Evolutionary conservation across 1,284 basidiomycete species (phyloP), one percentile per base, ranked within the genome.

Genomic region (Marasmius oreades): DNA sequence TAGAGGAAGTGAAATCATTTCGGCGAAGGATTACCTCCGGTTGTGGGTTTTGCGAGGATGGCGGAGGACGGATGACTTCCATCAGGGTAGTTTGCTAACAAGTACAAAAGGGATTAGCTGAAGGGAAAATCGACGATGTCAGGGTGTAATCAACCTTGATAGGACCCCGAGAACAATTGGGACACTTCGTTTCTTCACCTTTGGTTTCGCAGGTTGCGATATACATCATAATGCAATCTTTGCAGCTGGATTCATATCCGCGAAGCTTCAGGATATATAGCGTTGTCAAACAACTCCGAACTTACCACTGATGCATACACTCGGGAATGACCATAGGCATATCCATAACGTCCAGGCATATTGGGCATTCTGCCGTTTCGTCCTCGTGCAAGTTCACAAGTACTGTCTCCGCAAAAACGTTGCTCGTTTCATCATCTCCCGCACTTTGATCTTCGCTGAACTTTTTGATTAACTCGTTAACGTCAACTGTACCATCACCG

Each of bases 1-100:
- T 96, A 12, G 92, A 95, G 2, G 90, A 89, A 42, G 84, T 83
- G 65, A 96, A 90, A 68, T 94, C 85, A 64, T 95, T 95, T 59
- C 85, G 82, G 18, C 89, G 80, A 48, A 95, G 69, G 26, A 80
- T 73, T 37, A 90, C 72, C 5, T 73, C 68, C 37, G 83, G 70
- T 59, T 76, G 67, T 39, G 75, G 65, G 48, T 72, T 59, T 62
- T 80, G 70, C 54, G 76, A 72, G 55, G 66, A 69, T 23, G 69
- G 71, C n/a, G 69, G 62, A 3, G 68, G 65, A 48, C 77, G 77
- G 20, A 89, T 68, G 22, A 90, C 78, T 63, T 90, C 88, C 4
- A 90, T 70, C 16, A 91, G 73, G 2, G 89, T 84, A 37, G 65
- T 76, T 64, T 83, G 81, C 81, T 87, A 60, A 20, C 7, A 16